These are phyloP conservation scores for Lactarius deliciosus DNA, from an alignment of 768 basidiomycete genomes.

Conservation along the genomic window DNA sequence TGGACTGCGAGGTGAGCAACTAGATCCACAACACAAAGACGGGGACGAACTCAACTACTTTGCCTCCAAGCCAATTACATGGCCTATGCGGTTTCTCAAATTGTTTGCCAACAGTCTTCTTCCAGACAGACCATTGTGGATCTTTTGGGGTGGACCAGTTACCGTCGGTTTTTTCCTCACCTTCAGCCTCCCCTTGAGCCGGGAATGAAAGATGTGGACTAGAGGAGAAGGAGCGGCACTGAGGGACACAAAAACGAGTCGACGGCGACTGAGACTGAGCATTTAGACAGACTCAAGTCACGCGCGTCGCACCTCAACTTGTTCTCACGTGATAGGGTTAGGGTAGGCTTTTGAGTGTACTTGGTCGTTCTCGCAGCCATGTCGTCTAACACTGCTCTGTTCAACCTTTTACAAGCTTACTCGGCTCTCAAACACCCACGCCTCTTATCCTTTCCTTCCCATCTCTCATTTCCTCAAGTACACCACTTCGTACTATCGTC, in stretches of 20 bases:
- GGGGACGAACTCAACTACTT: constrained; percentile 50
- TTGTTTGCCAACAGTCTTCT: constrained; percentile 22
- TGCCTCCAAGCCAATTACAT: constrained; percentile 61
- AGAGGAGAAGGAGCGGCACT: background rate
- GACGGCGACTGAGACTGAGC: constrained; percentile 16
- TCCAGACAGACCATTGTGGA: constrained; percentile 17
- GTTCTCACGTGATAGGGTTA: constrained; percentile 10
- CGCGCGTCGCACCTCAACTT: background rate
- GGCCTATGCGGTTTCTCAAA: constrained; percentile 35
- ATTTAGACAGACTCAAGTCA: constrained; percentile 10
- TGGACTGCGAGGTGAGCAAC: constrained; percentile 25
- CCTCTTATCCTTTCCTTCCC: constrained; percentile 42
- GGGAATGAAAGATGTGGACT: background rate
- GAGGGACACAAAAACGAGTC: background rate
- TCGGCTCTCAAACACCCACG: constrained; percentile 50
- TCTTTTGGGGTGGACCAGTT: constrained; percentile 20
- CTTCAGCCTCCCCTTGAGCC: background rate
- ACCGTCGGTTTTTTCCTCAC: constrained; percentile 25
- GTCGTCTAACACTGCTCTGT: constrained; percentile 33
- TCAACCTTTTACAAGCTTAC: constrained; percentile 51
- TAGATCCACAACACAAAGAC: constrained; percentile 9
- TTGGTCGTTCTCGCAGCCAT: background rate
- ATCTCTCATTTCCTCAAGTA: constrained; percentile 40
- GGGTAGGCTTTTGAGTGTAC: constrained; percentile 22
- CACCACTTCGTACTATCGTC: constrained; percentile 56